Conservation (phyloP, 768 basidiomycete genomes). For the Leucocoprinus leucothites region DNA sequence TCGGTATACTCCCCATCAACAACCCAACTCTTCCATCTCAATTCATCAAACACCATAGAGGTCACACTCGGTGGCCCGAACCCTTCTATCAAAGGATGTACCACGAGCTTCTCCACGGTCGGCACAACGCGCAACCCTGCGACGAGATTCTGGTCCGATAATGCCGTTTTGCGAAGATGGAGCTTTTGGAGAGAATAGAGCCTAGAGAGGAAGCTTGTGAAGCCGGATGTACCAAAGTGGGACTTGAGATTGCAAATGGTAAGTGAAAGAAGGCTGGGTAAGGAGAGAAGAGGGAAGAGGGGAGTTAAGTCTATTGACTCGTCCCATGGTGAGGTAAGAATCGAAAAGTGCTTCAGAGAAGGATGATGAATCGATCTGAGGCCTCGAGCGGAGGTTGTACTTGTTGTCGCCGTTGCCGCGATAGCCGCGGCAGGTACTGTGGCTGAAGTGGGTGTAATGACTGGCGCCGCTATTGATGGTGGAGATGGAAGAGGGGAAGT, state of each 20-base stretch:
- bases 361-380: slow-evolving; percentile 24
- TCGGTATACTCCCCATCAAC: slow-evolving; percentile 11
- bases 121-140: slow-evolving; percentile 30
- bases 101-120: slow-evolving; percentile 29
- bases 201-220: slow-evolving; percentile 31
- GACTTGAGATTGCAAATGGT: slow-evolving; percentile 37
- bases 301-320: slow-evolving; percentile 30
- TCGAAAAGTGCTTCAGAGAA: slow-evolving; percentile 31
- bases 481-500: not conserved
- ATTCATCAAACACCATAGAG: slow-evolving; percentile 29
- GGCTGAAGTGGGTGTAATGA: not conserved
- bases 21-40: slow-evolving; percentile 27
- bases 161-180: slow-evolving; percentile 35
- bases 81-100: slow-evolving; percentile 22
- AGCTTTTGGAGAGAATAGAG: slow-evolving; percentile 29
- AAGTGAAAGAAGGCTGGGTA: slow-evolving; percentile 33
- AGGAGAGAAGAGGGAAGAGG: slow-evolving; percentile 32
- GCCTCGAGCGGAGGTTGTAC: slow-evolving; percentile 6
- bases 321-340: slow-evolving; percentile 35
- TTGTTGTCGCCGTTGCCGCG: slow-evolving; percentile 3
- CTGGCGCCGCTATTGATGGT: not conserved
- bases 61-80: slow-evolving; percentile 27
- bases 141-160: slow-evolving; percentile 31
- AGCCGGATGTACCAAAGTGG: slow-evolving; percentile 26
- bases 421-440: not conserved